Evolutionary conservation across 306 rosid genomes (phyloP), one percentile per base, ranked within the genome.

Genomic region (Cotoneaster glaucophyllus): DNA sequence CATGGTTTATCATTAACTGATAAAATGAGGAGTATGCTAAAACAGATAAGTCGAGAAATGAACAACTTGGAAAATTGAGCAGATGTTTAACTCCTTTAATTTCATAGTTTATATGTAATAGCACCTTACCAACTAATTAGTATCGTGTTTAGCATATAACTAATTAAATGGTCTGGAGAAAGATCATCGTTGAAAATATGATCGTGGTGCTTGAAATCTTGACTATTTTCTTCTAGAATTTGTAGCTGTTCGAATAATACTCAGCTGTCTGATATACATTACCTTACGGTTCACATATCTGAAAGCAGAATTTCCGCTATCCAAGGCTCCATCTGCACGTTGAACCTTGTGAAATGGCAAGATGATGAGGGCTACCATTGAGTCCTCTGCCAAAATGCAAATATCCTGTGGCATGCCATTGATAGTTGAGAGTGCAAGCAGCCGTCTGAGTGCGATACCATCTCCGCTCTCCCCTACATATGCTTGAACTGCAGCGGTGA

Each of bases 261-360:
- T 31, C 5, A 22, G 67, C 18, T 17, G 50, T 71, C 8, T 43
- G 70, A 41, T 18, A 39, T 26, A n/a, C 29, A 61, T 82, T 88
- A 95, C 97, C 97, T 92, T 95, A 39, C 92, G 83, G 74, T 92
- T 92, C 25, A 95, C 97, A 39, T 86, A 85, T 84, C 97, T 84
- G 83, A 95, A 95, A 13, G 93, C 88, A 25, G 85, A 63, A 71
- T 88, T 83, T 68, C 93, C 96, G 4, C 71, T 68, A 69, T 87
- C 91, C 57, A 89, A 74, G 21, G 82, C 81, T 70, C 97, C 97
- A 50, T 89, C 91, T 12, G 73, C 34, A 14, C 82, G 70, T 70
- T 84, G 91, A 66, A 17, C 84, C 84, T 88, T 85, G 80, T 95
- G 99, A 78, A 95, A 95, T 57, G 97, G 99, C 75, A 95, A 79